Percentiles rank a stretch among this genome's conserved stretches.
phyloP scores from a whole-genome alignment of 2,329 filamentous ascomycete genomes.

The Botrytis byssoidea region DNA sequence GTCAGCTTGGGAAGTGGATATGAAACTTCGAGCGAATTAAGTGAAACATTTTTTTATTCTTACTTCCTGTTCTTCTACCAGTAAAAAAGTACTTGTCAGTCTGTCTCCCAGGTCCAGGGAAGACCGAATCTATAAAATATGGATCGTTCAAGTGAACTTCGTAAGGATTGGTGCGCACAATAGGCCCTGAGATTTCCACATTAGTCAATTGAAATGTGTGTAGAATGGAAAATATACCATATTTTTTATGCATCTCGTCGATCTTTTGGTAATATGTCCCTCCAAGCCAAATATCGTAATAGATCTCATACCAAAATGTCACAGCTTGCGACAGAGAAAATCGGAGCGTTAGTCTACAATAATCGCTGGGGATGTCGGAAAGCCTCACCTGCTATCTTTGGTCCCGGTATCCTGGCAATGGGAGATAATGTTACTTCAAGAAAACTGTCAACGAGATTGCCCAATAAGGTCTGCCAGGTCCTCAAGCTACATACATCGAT shows the following conservation, averaged over 20 bases:
- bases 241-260: neutral
- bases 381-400: neutral
- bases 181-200: neutral
- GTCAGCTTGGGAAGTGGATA: neutral
- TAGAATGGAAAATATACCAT: neutral
- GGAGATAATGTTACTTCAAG: neutral
- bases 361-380: neutral
- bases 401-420: neutral
- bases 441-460: neutral
- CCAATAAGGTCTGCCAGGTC: neutral
- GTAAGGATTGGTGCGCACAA: neutral
- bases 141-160: neutral
- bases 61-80: slow-evolving; percentile 2
- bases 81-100: neutral
- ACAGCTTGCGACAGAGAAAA: neutral
- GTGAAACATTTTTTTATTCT: neutral
- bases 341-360: neutral
- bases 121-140: neutral
- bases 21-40: neutral
- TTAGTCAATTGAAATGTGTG: neutral
- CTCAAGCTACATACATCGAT: neutral
- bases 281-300: neutral
- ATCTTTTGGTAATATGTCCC: neutral
- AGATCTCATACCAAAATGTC: neutral
- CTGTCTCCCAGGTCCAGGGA: neutral